Base-by-base conservation (phyloP, 2,329 filamentous ascomycete species). In the Xylaria sp. region DNA sequence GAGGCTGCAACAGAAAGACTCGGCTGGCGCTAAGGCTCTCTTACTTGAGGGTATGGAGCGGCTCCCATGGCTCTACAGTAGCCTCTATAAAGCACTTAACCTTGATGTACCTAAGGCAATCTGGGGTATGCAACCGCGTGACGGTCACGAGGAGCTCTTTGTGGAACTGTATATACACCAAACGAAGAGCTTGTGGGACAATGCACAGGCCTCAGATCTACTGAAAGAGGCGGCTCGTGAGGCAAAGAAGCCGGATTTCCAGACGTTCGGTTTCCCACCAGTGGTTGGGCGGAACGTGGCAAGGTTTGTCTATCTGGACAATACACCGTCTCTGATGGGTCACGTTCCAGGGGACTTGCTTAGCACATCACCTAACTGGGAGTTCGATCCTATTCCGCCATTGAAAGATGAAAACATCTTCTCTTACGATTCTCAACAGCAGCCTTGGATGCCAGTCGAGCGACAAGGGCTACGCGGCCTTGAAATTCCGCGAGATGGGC, bases 131-230 rank as follows among this genome's bases (percentile, higher is more conserved):
- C 85, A 89, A 74, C 88, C 92, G 5, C 85, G 90, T 0, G 86
- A 89, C 34, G 83, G 86, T 13, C 84, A 89, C 53, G 87, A 93
- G 72, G 85, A 87, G 63, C 86, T 97, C 43, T 87, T 93, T 74
- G 89, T 89, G 4, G 89, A 91, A 74, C 84, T 97, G 2, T 97
- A 97, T 76, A 85, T 93, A 32, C 84, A 88, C 65, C 88, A 91
- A 52, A 86, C 91, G 4, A 95, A 94, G 76, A 92, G 95, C 73
- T 82, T 97, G 3, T 97, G 94, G 94, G 94, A 94, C 76, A 93
- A 90, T 4, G 86, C 91, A 0, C 90, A 93, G 74, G 89, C 88
- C 15, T 89, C 86, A 3, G 81, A 84, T 4, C 80, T 97, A 8
- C 86, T 97, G 1, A 85, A 90, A 34, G 89, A 93, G 74, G 88